Evolutionary conservation across 1,284 basidiomycete species (phyloP).

Genomic region (Malassezia psittaci): DNA sequence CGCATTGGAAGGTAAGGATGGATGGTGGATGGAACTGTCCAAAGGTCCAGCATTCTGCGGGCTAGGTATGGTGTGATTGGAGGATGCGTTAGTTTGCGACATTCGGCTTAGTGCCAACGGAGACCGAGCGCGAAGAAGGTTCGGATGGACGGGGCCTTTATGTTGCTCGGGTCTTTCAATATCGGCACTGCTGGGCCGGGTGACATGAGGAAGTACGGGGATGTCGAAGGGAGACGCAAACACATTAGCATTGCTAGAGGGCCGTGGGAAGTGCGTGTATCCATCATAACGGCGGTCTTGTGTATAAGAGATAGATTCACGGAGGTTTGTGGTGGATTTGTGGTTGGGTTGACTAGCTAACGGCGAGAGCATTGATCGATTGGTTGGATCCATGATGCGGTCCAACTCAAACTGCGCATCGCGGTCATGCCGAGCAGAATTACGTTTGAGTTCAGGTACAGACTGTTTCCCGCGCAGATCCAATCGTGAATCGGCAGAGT

Average conservation of each 20-base stretch:
- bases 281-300: slow-evolving; percentile 25
- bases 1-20: background rate
- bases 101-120: slow-evolving; percentile 1
- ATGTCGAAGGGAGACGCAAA: slow-evolving; percentile 39
- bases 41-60: background rate
- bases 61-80: background rate
- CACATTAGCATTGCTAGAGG: slow-evolving; percentile 11
- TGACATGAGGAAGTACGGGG: slow-evolving; percentile 27
- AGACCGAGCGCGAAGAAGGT: slow-evolving; percentile 4
- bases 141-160: background rate
- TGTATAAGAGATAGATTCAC: slow-evolving; percentile 48
- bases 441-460: slow-evolving; percentile 43
- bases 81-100: background rate
- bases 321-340: slow-evolving; percentile 29
- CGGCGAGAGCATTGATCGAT: slow-evolving; percentile 8
- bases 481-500: slow-evolving; percentile 22
- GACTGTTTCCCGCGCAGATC: slow-evolving; percentile 40
- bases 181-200: slow-evolving; percentile 10
- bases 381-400: background rate
- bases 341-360: slow-evolving; percentile 17
- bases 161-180: slow-evolving; percentile 1
- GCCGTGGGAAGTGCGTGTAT: slow-evolving; percentile 6
- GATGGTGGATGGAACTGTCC: background rate
- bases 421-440: background rate
- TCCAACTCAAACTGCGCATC: background rate